Conservation (phyloP, 73 alveolate species). For the Urostyla sp. region DNA sequence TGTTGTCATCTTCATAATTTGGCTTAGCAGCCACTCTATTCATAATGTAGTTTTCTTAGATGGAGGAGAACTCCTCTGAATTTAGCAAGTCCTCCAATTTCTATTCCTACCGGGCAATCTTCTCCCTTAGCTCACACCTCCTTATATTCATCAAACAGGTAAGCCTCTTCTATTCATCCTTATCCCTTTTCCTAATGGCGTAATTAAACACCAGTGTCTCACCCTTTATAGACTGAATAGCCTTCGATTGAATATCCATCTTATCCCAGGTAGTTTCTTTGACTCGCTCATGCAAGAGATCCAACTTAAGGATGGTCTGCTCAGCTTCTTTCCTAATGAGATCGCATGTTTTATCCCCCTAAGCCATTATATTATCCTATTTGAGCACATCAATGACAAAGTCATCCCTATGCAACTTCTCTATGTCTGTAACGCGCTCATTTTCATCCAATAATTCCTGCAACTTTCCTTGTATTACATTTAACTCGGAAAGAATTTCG, state of each 20-base stretch:
- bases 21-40: conserved; percentile 62
- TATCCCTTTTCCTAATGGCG: conserved; percentile 73
- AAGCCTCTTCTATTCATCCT: conserved; percentile 72
- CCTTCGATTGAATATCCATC: conserved; percentile 76
- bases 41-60: conserved; percentile 64
- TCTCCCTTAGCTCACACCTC: conserved; percentile 76
- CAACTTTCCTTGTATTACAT: conserved; percentile 81
- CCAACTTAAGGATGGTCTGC: conserved; percentile 74
- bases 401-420: conserved; percentile 92
- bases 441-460: conserved; percentile 86
- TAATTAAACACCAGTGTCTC: conserved; percentile 75
- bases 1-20: conserved; percentile 60
- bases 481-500: conserved; percentile 81
- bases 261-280: conserved; percentile 86
- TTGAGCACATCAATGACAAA: conserved; percentile 93
- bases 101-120: conserved; percentile 57
- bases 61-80: conserved; percentile 56
- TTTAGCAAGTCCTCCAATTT: conserved; percentile 65
- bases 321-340: conserved; percentile 83
- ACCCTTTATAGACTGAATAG: conserved; percentile 72
- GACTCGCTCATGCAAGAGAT: conserved; percentile 72
- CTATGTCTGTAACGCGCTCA: conserved; percentile 90
- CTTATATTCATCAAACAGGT: conserved; percentile 73
- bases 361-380: conserved; percentile 80
- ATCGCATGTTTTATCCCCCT: conserved; percentile 84